Conservation (phyloP, 768 basidiomycete species). For the Mrakia blollopis region DNA sequence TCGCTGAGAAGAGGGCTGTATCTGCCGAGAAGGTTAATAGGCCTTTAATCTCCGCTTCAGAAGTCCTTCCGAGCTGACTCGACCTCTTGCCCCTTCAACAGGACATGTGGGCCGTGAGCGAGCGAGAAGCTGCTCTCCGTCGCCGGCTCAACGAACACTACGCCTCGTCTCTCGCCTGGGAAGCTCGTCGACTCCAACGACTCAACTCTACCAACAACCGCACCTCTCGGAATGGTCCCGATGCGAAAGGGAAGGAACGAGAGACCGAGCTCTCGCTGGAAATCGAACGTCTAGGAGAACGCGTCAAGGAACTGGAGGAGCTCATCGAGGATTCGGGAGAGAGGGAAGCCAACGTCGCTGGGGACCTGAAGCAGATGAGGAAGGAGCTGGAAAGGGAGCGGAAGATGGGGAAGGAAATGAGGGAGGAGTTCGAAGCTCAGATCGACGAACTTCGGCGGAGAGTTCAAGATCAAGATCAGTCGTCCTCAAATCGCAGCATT, state of each 20-base stretch:
- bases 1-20: slow-evolving; percentile 44
- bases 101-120: slow-evolving; percentile 43
- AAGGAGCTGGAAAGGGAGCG: slow-evolving; percentile 23
- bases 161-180: slow-evolving; percentile 45
- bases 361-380: slow-evolving; percentile 8
- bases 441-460: slow-evolving; percentile 4
- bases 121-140: slow-evolving; percentile 41
- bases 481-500: neutral
- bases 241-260: slow-evolving; percentile 32
- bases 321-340: slow-evolving; percentile 26
- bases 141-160: slow-evolving; percentile 45
- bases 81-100: slow-evolving; percentile 13
- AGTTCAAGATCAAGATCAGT: neutral
- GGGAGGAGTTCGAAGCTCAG: slow-evolving; percentile 39
- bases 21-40: slow-evolving; percentile 45
- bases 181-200: slow-evolving; percentile 41
- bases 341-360: slow-evolving; percentile 16
- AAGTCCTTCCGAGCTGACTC: neutral
- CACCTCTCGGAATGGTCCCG: neutral
- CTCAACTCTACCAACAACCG: slow-evolving; percentile 8
- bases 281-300: slow-evolving; percentile 34
- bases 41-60: neutral
- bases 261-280: slow-evolving; percentile 37
- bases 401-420: slow-evolving; percentile 28
- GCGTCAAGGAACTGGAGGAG: slow-evolving; percentile 27